A percentile compares a stretch with the other conserved stretches of the same genome.
Evolutionary conservation across 768 basidiomycete genomes (phyloP).

Genomic region (Lanmaoa rubissima): DNA sequence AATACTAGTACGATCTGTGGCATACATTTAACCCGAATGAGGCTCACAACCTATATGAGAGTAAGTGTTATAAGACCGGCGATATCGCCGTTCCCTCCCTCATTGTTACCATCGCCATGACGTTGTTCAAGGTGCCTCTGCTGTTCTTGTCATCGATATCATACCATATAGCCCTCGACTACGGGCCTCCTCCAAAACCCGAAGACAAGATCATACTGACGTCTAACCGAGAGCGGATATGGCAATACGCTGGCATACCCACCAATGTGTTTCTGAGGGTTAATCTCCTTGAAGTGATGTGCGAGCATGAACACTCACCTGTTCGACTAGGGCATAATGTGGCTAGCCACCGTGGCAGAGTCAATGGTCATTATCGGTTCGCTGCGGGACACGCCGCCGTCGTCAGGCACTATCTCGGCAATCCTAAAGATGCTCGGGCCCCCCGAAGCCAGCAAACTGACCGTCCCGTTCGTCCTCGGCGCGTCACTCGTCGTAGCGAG

Average conservation of each 20-base stretch:
- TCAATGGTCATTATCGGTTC: neutral
- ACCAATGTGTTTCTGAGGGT: neutral
- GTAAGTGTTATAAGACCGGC: neutral
- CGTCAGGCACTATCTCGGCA: neutral
- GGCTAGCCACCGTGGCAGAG: neutral
- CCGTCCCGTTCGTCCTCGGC: slow-evolving; percentile 8
- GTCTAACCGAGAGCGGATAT: slow-evolving; percentile 3
- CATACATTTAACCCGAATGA: too few species aligned
- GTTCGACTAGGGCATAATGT: too few species aligned
- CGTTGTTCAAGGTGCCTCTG: slow-evolving; percentile 5
- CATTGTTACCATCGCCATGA: neutral
- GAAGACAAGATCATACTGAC: slow-evolving; percentile 8
- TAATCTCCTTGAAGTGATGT: neutral
- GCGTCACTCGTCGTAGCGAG: slow-evolving; percentile 1
- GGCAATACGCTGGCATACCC: neutral
- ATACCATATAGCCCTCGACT: slow-evolving; percentile 1
- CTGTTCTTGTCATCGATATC: slow-evolving; percentile 5
- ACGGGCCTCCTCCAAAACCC: neutral
- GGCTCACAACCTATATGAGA: neutral
- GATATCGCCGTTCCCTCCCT: neutral
- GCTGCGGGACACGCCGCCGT: neutral
- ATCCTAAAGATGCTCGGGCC: slow-evolving; percentile 11
- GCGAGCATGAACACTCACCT: neutral
- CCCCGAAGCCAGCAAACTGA: neutral
- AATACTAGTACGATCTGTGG: too few species aligned